Evolutionary conservation across 2,329 filamentous ascomycete genomes (phyloP), one percentile per base, ranked within the genome.

Genomic region (Oidium heveae): DNA sequence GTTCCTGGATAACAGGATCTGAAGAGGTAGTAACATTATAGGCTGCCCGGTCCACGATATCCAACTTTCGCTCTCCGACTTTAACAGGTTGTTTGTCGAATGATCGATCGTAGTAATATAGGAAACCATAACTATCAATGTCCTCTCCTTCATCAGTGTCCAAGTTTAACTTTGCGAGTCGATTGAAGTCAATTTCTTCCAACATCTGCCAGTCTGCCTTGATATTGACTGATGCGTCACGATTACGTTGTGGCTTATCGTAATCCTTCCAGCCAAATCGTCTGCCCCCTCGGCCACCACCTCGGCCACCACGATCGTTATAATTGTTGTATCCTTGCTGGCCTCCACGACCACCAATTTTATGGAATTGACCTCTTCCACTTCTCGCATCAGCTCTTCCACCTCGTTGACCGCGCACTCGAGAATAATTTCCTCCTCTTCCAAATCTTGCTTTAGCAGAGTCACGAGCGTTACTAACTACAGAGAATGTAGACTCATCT

Each of bases 191-290:
- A 68, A 98, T 95, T 75, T 98, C 91, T 72, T 98, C 91, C 64
- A 95, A 74, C 71, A 98, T 77, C 65, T 80, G 77, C 91, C 91
- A 98, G 68, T 95, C 88, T 22, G 88, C 79, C 71, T 93, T 93
- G 70, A 96, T 87, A 71, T 89, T 89, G 66, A 98, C 86, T 37
- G 87, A 94, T 12, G 89, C 84, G 71, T 98, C 91, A 57, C 91
- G 85, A 71, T 94, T 95, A 65, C 91, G 82, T 68, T 89, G 79
- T 57, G 91, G 91, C 80, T 96, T 96, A 73, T 98, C 91, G 67
- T 87, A 94, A 68, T 98, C 91, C 71, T 91, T 94, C 89, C 91
- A 96, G 67, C 91, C 91, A 65, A 95, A 95, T 62, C 91, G 80
- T 61, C 91, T 82, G 53, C 86, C 84, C 57, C 85, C 80, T 60